Conservation (phyloP, 2,329 filamentous ascomycete genomes). For the Ciborinia camelliae region DNA sequence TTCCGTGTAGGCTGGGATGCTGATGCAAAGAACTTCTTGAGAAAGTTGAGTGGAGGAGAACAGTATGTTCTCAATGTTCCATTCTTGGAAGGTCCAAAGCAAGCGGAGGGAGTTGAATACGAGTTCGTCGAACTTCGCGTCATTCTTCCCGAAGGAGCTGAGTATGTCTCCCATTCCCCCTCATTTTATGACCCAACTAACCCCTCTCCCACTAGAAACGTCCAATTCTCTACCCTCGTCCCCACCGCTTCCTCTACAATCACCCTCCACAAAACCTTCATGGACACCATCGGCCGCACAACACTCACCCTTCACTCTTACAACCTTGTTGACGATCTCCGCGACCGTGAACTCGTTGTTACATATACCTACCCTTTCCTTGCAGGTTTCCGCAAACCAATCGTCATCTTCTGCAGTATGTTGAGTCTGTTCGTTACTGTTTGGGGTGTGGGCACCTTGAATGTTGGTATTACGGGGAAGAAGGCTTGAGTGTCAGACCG, state of each 20-base stretch:
- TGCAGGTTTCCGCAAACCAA: constrained; percentile 78
- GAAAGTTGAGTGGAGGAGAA: constrained; percentile 57
- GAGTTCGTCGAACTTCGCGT: constrained; percentile 75
- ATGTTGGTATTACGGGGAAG: constrained; percentile 35
- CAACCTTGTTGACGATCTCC: constrained; percentile 87
- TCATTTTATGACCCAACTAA: constrained; percentile 44
- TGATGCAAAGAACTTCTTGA: constrained; percentile 72
- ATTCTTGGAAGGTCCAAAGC: constrained; percentile 88
- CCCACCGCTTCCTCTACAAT: constrained; percentile 61
- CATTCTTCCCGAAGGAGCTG: constrained; percentile 86
- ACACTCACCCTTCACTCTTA: constrained; percentile 73
- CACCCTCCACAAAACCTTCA: constrained; percentile 78
- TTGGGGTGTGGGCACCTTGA: constrained; percentile 62
- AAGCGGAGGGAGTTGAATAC: constrained; percentile 81
- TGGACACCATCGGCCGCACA: constrained; percentile 89
- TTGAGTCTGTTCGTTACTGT: constrained; percentile 69
- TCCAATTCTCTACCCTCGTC: constrained; percentile 72
- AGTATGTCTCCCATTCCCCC: constrained; percentile 56
- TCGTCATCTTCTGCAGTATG: constrained; percentile 73
- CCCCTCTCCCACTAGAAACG: constrained; percentile 54
- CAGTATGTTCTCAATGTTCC: constrained; percentile 86
- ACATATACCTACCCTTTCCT: constrained; percentile 79
- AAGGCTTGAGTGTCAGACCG: constrained; percentile 5
- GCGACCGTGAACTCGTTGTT: constrained; percentile 78
- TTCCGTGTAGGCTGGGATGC: constrained; percentile 97